Evolutionary conservation across 1,284 basidiomycete species (phyloP), one percentile per base, ranked within the genome.

Genomic region (Cutaneotrichosporon mucoides): DNA sequence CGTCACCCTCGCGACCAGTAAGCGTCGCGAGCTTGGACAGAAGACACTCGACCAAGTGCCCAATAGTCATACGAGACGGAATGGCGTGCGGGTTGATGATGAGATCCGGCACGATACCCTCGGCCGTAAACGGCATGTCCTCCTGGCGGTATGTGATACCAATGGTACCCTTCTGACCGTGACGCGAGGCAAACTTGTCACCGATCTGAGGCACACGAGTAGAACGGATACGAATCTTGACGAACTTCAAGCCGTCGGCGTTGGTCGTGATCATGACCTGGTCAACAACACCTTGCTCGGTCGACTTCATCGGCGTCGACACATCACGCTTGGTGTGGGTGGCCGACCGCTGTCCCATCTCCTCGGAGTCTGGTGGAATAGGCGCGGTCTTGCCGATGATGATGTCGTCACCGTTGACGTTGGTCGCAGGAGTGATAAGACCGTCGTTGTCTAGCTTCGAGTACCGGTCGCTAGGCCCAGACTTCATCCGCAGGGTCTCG

Each of bases 21-120:
- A 99, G 84, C 2, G 96, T 97, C 1, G 95, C 92, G 1, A 99
- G 88, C 77, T 99, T 99, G 38, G 90, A 93, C 49, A 99, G 81
- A 51, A 99, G 81, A 86, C 94, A 97, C 79, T 99, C 95, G 74
- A 99, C 94, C 84, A 99, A 87, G 80, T 99, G 96, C 12, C 95
- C 95, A 72, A 99, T 99, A 12, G 95, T 99, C 95, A 99, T 99
- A 81, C 96, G 95, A 62, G 95, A 98, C 5, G 95, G 95, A 80
- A 99, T 98, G 72, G 95, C 96, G 79, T 99, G 95, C 38, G 95
- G 95, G 73, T 99, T 99, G 80, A 99, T 99, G 81, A 99, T 86
- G 71, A 99, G 84, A 76, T 99, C 95, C 2, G 95, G 95, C 6
- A 90, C 90, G 69, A 98, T 91, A 61, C 96, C 96, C 73, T 98